phyloP scores from a whole-genome alignment of 2,329 filamentous ascomycete genomes.

The Xylaria sp. region DNA sequence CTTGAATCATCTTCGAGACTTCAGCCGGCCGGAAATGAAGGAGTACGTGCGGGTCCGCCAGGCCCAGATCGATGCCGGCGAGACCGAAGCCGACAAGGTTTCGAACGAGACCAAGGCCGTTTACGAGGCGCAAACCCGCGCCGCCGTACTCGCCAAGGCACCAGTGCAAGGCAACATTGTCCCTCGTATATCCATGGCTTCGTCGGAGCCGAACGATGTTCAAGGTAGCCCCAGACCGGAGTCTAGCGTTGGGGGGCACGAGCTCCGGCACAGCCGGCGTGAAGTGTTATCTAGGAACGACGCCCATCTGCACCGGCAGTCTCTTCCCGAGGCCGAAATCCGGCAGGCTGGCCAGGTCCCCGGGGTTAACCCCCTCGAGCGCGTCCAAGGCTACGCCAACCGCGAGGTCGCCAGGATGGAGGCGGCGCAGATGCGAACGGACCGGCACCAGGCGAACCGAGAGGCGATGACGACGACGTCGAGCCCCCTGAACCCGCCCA shows the following conservation, averaged over 20 bases:
- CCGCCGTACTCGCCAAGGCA: slow-evolving; percentile 37
- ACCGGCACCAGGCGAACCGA: slow-evolving; percentile 49
- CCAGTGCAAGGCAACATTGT: slow-evolving; percentile 5
- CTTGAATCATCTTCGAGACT: slow-evolving; percentile 54
- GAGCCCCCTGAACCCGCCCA: slow-evolving; percentile 10
- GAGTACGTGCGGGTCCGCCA: slow-evolving; percentile 66
- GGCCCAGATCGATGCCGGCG: slow-evolving; percentile 58
- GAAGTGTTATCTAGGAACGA: slow-evolving; percentile 34
- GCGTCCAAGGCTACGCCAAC: slow-evolving; percentile 52
- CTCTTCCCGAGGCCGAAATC: slow-evolving; percentile 41
- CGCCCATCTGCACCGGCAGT: slow-evolving; percentile 36
- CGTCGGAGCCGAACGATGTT: slow-evolving; percentile 22
- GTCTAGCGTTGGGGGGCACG: slow-evolving; percentile 27
- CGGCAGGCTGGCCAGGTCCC: slow-evolving; percentile 40
- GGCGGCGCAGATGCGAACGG: slow-evolving; percentile 53
- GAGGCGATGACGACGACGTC: slow-evolving; percentile 34
- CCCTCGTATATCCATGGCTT: slow-evolving; percentile 12
- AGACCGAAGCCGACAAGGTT: slow-evolving; percentile 49
- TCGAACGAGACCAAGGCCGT: slow-evolving; percentile 58
- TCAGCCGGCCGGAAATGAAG: slow-evolving; percentile 61
- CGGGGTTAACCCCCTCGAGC: slow-evolving; percentile 44
- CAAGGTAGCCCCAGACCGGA: slow-evolving; percentile 20
- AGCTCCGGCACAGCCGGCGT: slow-evolving; percentile 49
- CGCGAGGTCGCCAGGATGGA: slow-evolving; percentile 57
- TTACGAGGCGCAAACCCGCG: slow-evolving; percentile 51